These are phyloP conservation scores for Cystoisospora suis DNA, from an alignment of 169 alveolate genomes.

Conservation along the genomic window DNA sequence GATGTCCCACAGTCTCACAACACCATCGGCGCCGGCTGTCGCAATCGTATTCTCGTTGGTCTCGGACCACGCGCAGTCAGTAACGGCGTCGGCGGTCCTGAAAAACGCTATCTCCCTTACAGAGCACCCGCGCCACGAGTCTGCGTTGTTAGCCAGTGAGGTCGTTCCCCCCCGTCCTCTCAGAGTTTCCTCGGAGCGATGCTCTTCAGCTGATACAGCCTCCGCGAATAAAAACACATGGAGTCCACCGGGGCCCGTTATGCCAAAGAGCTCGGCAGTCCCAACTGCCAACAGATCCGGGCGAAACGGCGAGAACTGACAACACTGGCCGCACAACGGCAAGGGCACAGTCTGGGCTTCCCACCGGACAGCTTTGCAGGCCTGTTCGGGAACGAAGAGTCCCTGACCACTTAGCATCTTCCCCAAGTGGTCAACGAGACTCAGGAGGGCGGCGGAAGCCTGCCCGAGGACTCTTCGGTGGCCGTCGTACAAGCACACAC, in stretches of 20 bases:
- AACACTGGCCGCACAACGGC: constrained; percentile 54
- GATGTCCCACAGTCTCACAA: not conserved
- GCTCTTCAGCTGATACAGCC: too few species aligned
- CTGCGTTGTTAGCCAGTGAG: too few species aligned
- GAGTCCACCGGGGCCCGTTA: constrained; percentile 51
- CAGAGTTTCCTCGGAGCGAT: too few species aligned
- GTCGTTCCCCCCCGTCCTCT: too few species aligned
- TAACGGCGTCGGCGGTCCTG: constrained; percentile 22
- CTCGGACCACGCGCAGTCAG: constrained; percentile 54
- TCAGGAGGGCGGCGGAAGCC: too few species aligned
- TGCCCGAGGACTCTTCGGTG: too few species aligned
- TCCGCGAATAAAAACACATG: not conserved
- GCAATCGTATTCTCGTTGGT: not conserved
- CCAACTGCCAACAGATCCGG: constrained; percentile 55
- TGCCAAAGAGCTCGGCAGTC: constrained; percentile 61
- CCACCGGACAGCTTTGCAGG: too few species aligned
- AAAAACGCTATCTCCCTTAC: not conserved
- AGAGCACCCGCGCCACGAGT: too few species aligned
- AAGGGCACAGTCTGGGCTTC: constrained; percentile 17
- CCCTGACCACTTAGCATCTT: too few species aligned
- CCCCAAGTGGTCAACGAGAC: too few species aligned
- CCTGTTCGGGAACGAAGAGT: too few species aligned
- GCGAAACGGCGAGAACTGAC: constrained; percentile 59
- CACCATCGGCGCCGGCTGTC: constrained; percentile 50
- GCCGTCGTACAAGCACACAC: too few species aligned